These are phyloP conservation scores for Albophoma yamanashiensis DNA, from an alignment of 2,329 filamentous ascomycete species.

Conservation along the genomic window DNA sequence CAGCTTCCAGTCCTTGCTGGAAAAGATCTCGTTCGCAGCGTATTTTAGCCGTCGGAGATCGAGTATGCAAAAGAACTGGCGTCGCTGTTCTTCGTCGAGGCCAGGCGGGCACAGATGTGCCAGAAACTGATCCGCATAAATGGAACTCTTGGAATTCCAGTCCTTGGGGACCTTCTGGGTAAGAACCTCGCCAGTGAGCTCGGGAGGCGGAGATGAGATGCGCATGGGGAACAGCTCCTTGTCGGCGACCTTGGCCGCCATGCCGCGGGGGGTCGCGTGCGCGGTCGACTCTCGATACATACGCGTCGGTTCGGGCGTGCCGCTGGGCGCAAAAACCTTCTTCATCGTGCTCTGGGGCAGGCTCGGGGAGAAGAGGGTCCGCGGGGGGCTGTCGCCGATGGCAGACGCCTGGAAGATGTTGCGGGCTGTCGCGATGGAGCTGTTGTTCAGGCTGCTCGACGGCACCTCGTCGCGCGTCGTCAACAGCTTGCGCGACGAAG, in stretches of 20 bases:
- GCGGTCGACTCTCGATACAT: slow-evolving; percentile 33
- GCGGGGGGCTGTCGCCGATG: slow-evolving; percentile 20
- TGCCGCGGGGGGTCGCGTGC: slow-evolving; percentile 36
- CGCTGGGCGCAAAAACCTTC: slow-evolving; percentile 34
- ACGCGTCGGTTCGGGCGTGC: slow-evolving; percentile 32
- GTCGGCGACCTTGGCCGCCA: slow-evolving; percentile 36
- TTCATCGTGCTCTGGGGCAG: slow-evolving; percentile 33
- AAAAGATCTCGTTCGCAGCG: slow-evolving; percentile 49
- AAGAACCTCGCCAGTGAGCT: slow-evolving; percentile 44
- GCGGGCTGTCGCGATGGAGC: slow-evolving; percentile 22
- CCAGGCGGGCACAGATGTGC: slow-evolving; percentile 45
- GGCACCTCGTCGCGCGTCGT: slow-evolving; percentile 22
- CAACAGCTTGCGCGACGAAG: slow-evolving; percentile 24
- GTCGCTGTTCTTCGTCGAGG: slow-evolving; percentile 47
- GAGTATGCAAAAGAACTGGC: slow-evolving; percentile 53
- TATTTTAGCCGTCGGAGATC: slow-evolving; percentile 52
- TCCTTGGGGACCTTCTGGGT: slow-evolving; percentile 42
- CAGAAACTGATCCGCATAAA: slow-evolving; percentile 51
- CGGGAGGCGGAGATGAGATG: slow-evolving; percentile 45
- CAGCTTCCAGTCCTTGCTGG: slow-evolving; percentile 51
- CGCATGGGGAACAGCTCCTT: slow-evolving; percentile 47
- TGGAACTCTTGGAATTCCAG: slow-evolving; percentile 38
- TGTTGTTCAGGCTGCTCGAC: slow-evolving; percentile 23
- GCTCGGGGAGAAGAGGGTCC: slow-evolving; percentile 32
- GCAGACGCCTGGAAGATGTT: slow-evolving; percentile 32